Base-by-base conservation (phyloP, 805 yeast species). In the Starmerella vitae region DNA sequence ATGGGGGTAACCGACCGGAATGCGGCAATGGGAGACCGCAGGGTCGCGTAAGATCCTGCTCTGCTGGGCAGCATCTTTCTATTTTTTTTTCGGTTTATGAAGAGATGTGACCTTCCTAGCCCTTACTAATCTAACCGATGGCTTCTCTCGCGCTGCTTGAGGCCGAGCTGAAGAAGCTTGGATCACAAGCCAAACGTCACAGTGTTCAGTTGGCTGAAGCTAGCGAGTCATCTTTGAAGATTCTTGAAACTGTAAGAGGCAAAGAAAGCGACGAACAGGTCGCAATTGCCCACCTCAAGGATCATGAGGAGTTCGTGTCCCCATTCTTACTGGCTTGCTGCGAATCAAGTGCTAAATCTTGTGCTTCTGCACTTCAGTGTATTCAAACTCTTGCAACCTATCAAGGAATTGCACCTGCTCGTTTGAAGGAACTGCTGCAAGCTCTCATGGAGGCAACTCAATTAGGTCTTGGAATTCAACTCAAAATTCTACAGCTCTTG, bases 401-500 rank as follows among this genome's bases (percentile, higher is more conserved):
- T n/a, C 57, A 61, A 7, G 67, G 76, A 2, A 60, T 88, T 9
- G 76, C 86, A 0, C 60, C 64, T 0, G 60, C 63, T 3, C 66
- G 72, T 25, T 48, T 65, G 15, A 66, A 65, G 15, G 68, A 68
- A 5, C 65, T 88, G 5, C 60, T 88, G 17, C 78, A 73, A 29
- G 76, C 85, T 0, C 65, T 84, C 25, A 65, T 68, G 24, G 86
- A 81, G 41, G 82, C 93, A 0, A 72, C 88, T 0, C 76, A 75
- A 50, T 62, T 80, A 12, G 80, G 91, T 0, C 66, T 73, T 20
- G 96, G 86, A 30, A 78, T 83, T 33, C 96, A 88, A 58, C 67
- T 91, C 45, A 82, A 85, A 53, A 76, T 85, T 10, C 61, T 88
- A 28, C 98, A 88, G 60, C 66, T 82, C 10, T 64, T 88, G 18